Conservation (phyloP, 176 grass and related monocot species). For the Poa pratensis region DNA sequence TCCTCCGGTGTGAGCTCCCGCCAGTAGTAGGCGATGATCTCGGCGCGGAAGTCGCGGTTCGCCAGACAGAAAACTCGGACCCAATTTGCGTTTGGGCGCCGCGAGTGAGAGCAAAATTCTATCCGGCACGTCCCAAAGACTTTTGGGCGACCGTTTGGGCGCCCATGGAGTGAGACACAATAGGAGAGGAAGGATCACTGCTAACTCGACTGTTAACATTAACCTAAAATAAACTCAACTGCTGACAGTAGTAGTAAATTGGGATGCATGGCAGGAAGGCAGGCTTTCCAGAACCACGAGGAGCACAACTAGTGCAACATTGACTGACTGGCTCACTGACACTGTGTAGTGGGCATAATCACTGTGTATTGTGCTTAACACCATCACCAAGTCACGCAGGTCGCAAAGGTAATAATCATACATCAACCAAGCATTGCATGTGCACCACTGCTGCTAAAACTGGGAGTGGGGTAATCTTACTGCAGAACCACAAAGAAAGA, state of each 20-base stretch:
- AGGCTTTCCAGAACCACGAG: conserved; percentile 2
- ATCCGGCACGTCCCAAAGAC: too few relatives aligned
- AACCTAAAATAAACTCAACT: too few relatives aligned
- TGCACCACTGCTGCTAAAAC: neutral
- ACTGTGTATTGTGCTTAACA: neutral
- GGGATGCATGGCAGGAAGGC: neutral
- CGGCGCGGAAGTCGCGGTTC: too few relatives aligned
- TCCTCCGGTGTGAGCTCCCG: too few relatives aligned
- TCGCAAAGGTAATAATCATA: neutral
- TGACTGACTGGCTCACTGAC: neutral
- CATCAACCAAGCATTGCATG: neutral
- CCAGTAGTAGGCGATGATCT: too few relatives aligned
- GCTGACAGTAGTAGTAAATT: neutral
- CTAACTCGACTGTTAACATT: neutral
- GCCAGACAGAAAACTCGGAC: too few relatives aligned
- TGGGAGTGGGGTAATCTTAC: neutral
- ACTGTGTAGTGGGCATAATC: conserved; percentile 2
- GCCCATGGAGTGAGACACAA: too few relatives aligned
- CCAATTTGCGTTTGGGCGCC: too few relatives aligned
- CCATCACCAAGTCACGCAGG: conserved; percentile 3
- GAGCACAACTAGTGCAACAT: neutral
- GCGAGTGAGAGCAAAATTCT: too few relatives aligned
- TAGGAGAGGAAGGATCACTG: too few relatives aligned
- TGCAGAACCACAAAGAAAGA: neutral
- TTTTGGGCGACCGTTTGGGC: too few relatives aligned